A percentile compares a stretch with the other conserved stretches of the same genome.
phyloP scores from a whole-genome alignment of 352 stramenopile genomes.

The Globisporangium barbulae region DNA sequence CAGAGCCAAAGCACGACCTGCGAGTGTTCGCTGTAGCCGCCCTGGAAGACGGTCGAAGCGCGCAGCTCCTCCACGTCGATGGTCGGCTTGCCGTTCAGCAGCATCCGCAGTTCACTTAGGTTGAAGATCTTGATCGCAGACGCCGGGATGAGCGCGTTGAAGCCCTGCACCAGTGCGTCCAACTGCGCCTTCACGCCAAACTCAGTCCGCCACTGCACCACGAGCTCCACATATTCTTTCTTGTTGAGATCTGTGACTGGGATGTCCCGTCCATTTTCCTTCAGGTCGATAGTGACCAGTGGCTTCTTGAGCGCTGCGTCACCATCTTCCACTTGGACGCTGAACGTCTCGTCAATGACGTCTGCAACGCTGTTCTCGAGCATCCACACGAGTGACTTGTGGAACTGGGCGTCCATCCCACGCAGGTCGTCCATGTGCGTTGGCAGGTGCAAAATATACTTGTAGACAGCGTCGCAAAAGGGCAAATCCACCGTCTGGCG shows the following conservation, averaged over 20 bases:
- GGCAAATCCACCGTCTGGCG: constrained; percentile 78
- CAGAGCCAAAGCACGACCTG: constrained; percentile 84
- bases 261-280: constrained; percentile 59
- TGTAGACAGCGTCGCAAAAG: constrained; percentile 71
- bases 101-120: constrained; percentile 34
- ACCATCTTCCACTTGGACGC: constrained; percentile 44
- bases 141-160: constrained; percentile 48
- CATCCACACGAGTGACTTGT: constrained; percentile 85
- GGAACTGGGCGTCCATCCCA: constrained; percentile 74
- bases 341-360: constrained; percentile 86
- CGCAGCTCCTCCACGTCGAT: constrained; percentile 87
- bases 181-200: constrained; percentile 54
- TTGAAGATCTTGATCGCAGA: constrained; percentile 47
- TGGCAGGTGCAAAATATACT: constrained; percentile 51
- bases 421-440: constrained; percentile 57
- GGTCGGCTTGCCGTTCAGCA: constrained; percentile 49
- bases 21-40: constrained; percentile 72
- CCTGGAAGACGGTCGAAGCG: constrained; percentile 76
- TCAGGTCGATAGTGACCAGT: constrained; percentile 40
- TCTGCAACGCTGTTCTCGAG: constrained; percentile 76
- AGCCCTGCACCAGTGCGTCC: constrained; percentile 49
- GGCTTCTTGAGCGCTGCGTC: constrained; percentile 16
- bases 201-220: constrained; percentile 60
- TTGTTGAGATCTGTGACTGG: constrained; percentile 79
- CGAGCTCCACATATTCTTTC: constrained; percentile 60